Percentiles rank a stretch among this genome's conserved stretches.
These are phyloP conservation scores for Myochromella boudieri DNA, from an alignment of 768 basidiomycete species.

Conservation along the genomic window DNA sequence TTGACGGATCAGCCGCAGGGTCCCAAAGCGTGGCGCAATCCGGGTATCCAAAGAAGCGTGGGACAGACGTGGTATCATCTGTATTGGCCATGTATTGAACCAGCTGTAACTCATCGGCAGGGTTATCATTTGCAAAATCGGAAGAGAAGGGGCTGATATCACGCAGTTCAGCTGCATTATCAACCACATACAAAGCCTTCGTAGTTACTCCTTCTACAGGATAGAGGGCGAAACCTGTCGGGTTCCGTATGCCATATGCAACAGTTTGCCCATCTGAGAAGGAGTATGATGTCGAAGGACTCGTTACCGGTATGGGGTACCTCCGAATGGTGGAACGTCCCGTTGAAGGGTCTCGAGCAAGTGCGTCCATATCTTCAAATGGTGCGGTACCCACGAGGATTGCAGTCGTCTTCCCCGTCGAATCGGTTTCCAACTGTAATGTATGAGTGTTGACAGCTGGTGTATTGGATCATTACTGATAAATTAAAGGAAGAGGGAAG, in stretches of 20 bases:
- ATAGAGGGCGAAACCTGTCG: conserved; percentile 37
- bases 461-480: too few relatives aligned
- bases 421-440: conserved; percentile 29
- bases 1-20: conserved; percentile 35
- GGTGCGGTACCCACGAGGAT: conserved; percentile 37
- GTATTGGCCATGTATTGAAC: background rate
- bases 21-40: conserved; percentile 46
- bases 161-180: conserved; percentile 43
- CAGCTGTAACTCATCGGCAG: conserved; percentile 33
- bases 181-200: conserved; percentile 31
- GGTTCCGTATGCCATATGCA: conserved; percentile 43
- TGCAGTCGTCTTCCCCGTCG: conserved; percentile 12
- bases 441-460: conserved; percentile 44
- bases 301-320: conserved; percentile 18
- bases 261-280: conserved; percentile 32
- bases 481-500: too few relatives aligned
- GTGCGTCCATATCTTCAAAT: conserved; percentile 36
- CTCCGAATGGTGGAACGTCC: conserved; percentile 40
- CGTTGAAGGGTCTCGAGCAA: conserved; percentile 36
- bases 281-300: conserved; percentile 10
- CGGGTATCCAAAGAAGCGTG: conserved; percentile 38
- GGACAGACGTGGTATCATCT: background rate
- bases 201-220: conserved; percentile 11
- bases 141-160: conserved; percentile 34
- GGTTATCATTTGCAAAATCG: conserved; percentile 42